Conservation (phyloP, 1,139 yeast genomes). For the Taphrina flavorubra region DNA sequence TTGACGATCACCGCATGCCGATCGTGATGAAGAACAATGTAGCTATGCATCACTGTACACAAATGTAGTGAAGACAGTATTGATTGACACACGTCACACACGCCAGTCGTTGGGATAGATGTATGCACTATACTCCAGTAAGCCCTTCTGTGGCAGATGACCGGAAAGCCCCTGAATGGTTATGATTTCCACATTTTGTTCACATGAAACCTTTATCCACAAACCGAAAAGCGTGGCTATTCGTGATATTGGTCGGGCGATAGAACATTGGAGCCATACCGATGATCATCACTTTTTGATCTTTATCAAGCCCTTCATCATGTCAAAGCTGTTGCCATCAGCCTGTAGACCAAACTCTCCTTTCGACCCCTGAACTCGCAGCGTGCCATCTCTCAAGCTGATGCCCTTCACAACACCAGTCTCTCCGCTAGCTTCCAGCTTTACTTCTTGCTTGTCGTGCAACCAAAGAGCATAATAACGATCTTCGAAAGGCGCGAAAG, state of each 20-base stretch:
- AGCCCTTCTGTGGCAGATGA: too few relatives aligned
- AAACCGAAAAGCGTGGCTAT: neutral
- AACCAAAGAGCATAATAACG: slow-evolving; percentile 85
- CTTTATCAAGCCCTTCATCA: slow-evolving; percentile 88
- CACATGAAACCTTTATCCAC: neutral
- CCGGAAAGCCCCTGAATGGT: too few relatives aligned
- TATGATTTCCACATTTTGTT: too few relatives aligned
- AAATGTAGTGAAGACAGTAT: too few relatives aligned
- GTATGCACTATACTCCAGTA: too few relatives aligned
- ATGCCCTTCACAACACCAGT: slow-evolving; percentile 78
- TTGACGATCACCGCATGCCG: too few relatives aligned
- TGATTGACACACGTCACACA: too few relatives aligned
- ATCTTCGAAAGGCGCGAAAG: slow-evolving; percentile 72
- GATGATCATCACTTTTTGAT: slow-evolving; percentile 7
- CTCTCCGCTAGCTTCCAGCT: slow-evolving; percentile 58
- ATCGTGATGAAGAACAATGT: too few relatives aligned
- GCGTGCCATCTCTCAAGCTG: slow-evolving; percentile 79
- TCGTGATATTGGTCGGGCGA: neutral
- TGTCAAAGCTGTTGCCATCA: slow-evolving; percentile 96
- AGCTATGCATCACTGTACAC: too few relatives aligned
- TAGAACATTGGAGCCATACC: too few relatives aligned
- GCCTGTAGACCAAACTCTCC: slow-evolving; percentile 80
- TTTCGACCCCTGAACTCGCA: slow-evolving; percentile 68
- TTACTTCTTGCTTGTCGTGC: slow-evolving; percentile 60
- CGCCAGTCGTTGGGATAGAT: too few relatives aligned